A percentile compares a stretch with the other conserved stretches of the same genome.
These are phyloP conservation scores for Metarhizium album DNA, from an alignment of 2,329 filamentous ascomycete genomes.

Conservation along the genomic window DNA sequence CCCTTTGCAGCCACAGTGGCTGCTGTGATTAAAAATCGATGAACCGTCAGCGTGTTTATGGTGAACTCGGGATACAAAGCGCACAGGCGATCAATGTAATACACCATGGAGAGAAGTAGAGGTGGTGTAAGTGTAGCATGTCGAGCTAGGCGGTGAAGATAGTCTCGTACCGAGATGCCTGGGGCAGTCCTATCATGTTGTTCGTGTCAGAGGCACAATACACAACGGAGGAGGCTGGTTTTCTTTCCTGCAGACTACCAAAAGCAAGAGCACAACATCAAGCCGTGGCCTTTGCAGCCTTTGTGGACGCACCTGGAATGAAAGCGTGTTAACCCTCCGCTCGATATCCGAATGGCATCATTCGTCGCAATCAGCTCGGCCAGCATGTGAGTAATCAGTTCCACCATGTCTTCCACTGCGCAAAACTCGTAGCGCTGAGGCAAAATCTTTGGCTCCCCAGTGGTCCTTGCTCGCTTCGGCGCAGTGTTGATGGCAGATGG, in stretches of 20 bases:
- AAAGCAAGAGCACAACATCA: neutral
- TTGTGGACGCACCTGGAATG: slow-evolving; percentile 62
- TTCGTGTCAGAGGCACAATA: neutral
- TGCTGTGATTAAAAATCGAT: slow-evolving; percentile 92
- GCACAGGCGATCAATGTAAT: slow-evolving; percentile 93
- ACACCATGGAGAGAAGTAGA: slow-evolving; percentile 95
- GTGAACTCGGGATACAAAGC: slow-evolving; percentile 89
- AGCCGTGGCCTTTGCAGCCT: neutral
- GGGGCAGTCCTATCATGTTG: slow-evolving; percentile 44
- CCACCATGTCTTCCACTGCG: slow-evolving; percentile 73
- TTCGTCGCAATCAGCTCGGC: slow-evolving; percentile 91
- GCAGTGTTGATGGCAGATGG: slow-evolving; percentile 3
- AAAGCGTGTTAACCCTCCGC: slow-evolving; percentile 82
- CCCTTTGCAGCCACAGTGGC: slow-evolving; percentile 95
- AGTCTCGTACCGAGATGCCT: slow-evolving; percentile 88
- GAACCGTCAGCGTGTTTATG: slow-evolving; percentile 90
- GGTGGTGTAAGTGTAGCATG: slow-evolving; percentile 91
- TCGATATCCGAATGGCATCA: slow-evolving; percentile 64
- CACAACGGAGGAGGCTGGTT: neutral
- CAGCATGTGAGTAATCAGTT: slow-evolving; percentile 89
- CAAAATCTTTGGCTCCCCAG: slow-evolving; percentile 44
- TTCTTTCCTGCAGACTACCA: neutral
- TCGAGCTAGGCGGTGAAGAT: slow-evolving; percentile 81
- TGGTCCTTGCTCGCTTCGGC: slow-evolving; percentile 44
- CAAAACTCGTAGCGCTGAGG: slow-evolving; percentile 73